Percentiles rank a stretch among this genome's conserved stretches.
phyloP scores from a whole-genome alignment of 164 flowering plant species.

The Annona squamosa region DNA sequence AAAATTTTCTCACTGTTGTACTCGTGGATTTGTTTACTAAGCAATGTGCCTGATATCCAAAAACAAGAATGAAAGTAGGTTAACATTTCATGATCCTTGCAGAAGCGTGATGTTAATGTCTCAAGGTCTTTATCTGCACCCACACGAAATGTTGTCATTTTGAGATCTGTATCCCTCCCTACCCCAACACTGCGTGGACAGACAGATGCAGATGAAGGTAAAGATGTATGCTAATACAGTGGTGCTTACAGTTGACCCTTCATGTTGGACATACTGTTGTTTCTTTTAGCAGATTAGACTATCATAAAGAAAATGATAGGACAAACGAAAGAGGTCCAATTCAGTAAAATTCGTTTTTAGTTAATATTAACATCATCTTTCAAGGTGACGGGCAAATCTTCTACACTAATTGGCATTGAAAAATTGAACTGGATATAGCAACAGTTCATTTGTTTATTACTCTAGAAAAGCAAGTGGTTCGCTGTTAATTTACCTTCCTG shows the following conservation, averaged over 20 bases:
- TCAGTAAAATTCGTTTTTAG: background rate
- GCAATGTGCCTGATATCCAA: background rate
- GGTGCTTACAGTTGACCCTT: background rate
- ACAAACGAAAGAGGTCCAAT: background rate
- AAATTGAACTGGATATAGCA: too few relatives aligned
- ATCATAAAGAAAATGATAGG: background rate
- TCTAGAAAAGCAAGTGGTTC: too few relatives aligned
- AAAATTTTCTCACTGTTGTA: too few relatives aligned
- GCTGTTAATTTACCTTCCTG: too few relatives aligned
- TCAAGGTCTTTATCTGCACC: conserved; percentile 83
- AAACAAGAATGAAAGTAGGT: background rate
- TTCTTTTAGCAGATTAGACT: background rate
- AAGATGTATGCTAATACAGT: conserved; percentile 3
- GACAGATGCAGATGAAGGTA: conserved; percentile 45
- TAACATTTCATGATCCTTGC: conserved; percentile 23
- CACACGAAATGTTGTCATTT: conserved; percentile 53
- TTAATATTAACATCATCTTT: too few relatives aligned
- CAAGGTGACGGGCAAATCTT: background rate
- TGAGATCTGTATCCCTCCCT: conserved; percentile 63
- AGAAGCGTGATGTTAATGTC: conserved; percentile 39
- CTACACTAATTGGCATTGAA: background rate
- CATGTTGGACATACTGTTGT: background rate
- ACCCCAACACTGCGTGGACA: conserved; percentile 23
- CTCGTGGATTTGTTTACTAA: background rate
- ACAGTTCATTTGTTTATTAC: too few relatives aligned